Evolutionary conservation across 2,329 filamentous ascomycete genomes (phyloP), one percentile per base, ranked within the genome.

Genomic region (Apiospora kogelbergensis): DNA sequence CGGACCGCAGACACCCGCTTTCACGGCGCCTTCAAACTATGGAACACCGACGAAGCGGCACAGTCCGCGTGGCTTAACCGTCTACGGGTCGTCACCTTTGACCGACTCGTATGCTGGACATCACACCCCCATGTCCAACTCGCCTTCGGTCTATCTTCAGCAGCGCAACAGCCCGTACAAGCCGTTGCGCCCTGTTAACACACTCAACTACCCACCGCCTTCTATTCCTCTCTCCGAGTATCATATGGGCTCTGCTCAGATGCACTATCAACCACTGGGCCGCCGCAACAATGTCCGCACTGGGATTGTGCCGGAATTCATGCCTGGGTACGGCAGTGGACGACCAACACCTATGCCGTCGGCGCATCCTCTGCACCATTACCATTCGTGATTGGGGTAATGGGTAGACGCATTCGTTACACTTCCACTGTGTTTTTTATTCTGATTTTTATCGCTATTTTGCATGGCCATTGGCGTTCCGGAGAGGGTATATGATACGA

Each of bases 91-190:
- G 0, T 94, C 93, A 0, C 89, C 89, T 0, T 79, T 91, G n/a
- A 86, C 86, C n/a, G 88, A 90, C 20, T 85, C 88, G 26, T 92
- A 88, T 67, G 83, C 87, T 67, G 83, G 83, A 7, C 83, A 85
- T 60, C 86, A 89, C 67, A 88, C 90, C 10, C 90, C 91, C 6
- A 88, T 89, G 60, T 91, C 93, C 41, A 88, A 96, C 72, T 98
- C 96, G 41, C 95, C 95, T 0, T 95, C 93, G 13, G 89, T 93
- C 76, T 97, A 97, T 80, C 85, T 98, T 45, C 92, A 93, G 76
- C 93, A 97, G 78, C 89, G 96, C 68, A 91, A 93, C 72, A 98
- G 95, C 68, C 96, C 96, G 3, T 98, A 98, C 81, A 93, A 94
- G 72, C 95, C 95, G 1, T 91, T 98, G 46, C 92, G 95, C 67